Conservation (phyloP, 78 protist genomes). For the Polysphondylium violaceum region DNA sequence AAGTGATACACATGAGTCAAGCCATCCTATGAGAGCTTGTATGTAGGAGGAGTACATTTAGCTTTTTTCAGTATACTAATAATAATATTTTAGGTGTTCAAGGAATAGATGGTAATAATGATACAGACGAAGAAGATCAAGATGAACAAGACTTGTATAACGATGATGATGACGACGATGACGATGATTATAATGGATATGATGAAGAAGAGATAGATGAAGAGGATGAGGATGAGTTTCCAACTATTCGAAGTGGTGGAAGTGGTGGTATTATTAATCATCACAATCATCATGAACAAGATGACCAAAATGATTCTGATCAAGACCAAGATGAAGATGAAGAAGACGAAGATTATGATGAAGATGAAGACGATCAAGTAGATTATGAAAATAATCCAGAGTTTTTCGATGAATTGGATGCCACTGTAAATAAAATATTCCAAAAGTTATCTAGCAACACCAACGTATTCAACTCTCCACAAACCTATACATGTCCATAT, state of each 20-base stretch:
- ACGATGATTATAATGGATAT: neutral
- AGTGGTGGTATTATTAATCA: no score
- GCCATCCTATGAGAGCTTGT: neutral
- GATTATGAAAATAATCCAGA: neutral
- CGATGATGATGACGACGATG: neutral
- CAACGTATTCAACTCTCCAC: no score
- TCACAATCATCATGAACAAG: no score
- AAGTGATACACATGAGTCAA: neutral
- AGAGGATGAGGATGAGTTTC: no score
- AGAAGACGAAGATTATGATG: neutral
- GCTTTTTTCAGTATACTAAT: neutral
- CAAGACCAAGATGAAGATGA: neutral
- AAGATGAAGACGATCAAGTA: neutral
- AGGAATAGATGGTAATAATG: neutral
- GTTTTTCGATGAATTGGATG: neutral
- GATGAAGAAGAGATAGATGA: conserved; percentile 13
- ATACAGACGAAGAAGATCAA: neutral
- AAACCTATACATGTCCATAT: conserved; percentile 37
- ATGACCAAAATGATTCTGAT: neutral
- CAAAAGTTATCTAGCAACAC: neutral
- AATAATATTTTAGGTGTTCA: neutral
- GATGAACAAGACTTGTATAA: neutral
- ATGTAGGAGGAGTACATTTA: neutral
- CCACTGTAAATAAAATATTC: neutral
- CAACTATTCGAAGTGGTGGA: no score